phyloP scores from a whole-genome alignment of 2,329 filamentous ascomycete genomes.

The Periconia macrospinosa region DNA sequence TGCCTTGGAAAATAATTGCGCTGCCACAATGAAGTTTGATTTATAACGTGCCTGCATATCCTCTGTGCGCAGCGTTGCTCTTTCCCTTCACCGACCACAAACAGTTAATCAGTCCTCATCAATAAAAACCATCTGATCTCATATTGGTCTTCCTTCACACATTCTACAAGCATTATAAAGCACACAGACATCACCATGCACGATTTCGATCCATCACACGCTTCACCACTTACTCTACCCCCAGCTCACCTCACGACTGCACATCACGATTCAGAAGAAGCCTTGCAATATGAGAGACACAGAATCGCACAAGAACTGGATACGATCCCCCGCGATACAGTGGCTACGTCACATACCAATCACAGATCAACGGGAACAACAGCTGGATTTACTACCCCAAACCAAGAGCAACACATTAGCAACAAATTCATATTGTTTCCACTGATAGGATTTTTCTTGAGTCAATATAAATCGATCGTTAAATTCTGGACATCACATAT shows the following conservation, averaged over 20 bases:
- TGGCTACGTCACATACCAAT: not conserved
- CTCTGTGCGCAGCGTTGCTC: too few relatives aligned
- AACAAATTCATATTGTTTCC: not conserved
- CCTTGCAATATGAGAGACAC: conserved; percentile 12
- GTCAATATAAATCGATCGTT: conserved; percentile 43
- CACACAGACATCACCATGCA: conserved; percentile 8
- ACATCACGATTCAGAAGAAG: conserved; percentile 22
- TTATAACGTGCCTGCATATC: too few relatives aligned
- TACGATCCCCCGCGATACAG: conserved; percentile 1
- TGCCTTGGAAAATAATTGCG: too few relatives aligned
- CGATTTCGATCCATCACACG: conserved; percentile 6
- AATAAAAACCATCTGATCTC: too few relatives aligned
- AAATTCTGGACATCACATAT: conserved; percentile 56
- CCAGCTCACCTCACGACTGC: conserved; percentile 9
- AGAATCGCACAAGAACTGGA: conserved; percentile 21
- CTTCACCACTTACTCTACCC: conserved; percentile 30
- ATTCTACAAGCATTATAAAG: too few relatives aligned
- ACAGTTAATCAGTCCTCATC: too few relatives aligned
- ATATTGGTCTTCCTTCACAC: too few relatives aligned
- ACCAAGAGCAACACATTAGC: not conserved
- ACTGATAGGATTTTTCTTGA: conserved; percentile 17
- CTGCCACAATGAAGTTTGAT: too few relatives aligned
- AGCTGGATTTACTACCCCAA: not conserved
- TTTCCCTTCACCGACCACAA: too few relatives aligned
- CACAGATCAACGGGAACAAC: not conserved